Evolutionary conservation across 1,284 basidiomycete genomes (phyloP).

Genomic region (Singerocomus rubriflavus): DNA sequence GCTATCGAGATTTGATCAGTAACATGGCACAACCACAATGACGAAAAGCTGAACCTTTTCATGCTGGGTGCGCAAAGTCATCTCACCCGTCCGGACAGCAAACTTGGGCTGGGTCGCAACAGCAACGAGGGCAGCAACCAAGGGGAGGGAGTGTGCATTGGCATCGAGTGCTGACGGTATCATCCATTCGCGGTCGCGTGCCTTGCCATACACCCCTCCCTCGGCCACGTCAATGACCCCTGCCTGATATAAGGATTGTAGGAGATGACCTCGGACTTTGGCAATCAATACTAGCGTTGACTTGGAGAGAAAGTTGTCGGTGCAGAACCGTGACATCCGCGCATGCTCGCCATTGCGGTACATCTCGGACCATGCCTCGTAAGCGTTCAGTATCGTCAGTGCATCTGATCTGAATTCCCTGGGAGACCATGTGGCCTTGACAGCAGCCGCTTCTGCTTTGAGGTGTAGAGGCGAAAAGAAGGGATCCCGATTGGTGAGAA

Average conservation of each 20-base stretch:
- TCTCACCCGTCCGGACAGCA: conserved; percentile 78
- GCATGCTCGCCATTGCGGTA: conserved; percentile 63
- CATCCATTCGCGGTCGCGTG: conserved; percentile 29
- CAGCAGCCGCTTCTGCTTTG: conserved; percentile 59
- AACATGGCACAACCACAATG: conserved; percentile 3
- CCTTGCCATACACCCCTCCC: conserved; percentile 44
- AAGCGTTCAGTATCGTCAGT: conserved; percentile 79
- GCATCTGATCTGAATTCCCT: conserved; percentile 83
- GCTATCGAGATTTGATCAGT: conserved; percentile 38
- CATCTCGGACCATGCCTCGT: conserved; percentile 77
- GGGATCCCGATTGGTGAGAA: conserved; percentile 87
- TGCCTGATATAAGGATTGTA: conserved; percentile 75
- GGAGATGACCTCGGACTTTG: conserved; percentile 80
- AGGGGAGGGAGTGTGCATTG: conserved; percentile 74
- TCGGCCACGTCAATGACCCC: conserved; percentile 81
- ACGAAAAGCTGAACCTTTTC: conserved; percentile 69
- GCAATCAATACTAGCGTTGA: conserved; percentile 81
- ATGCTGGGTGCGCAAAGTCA: conserved; percentile 72
- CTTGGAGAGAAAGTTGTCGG: conserved; percentile 87
- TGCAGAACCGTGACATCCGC: conserved; percentile 75
- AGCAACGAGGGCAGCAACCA: conserved; percentile 86
- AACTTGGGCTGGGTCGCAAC: conserved; percentile 93
- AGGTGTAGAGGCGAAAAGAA: conserved; percentile 81
- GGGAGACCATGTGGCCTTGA: conserved; percentile 82
- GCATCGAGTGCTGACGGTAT: conserved; percentile 72